phyloP scores from a whole-genome alignment of 192 early-diverging fungal genomes.

The Lobosporangium transversale region DNA sequence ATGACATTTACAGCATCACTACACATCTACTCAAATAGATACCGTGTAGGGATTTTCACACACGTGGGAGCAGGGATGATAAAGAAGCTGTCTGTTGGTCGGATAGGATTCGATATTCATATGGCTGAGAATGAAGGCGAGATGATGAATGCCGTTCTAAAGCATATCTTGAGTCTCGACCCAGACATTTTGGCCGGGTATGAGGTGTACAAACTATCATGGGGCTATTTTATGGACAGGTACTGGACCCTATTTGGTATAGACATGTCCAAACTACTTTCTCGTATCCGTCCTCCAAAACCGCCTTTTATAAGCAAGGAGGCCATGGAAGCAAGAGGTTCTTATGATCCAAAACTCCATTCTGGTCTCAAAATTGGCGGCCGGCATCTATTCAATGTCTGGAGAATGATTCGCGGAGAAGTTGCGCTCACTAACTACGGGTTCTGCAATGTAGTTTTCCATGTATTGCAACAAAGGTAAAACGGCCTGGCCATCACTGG shows the following conservation, averaged over 20 bases:
- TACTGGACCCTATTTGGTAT: constrained; percentile 16
- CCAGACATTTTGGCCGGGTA: constrained; percentile 92
- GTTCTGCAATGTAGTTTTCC: constrained; percentile 76
- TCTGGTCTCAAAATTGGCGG: constrained; percentile 73
- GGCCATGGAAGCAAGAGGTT: constrained; percentile 31
- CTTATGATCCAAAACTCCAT: constrained; percentile 44
- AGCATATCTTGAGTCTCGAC: constrained; percentile 69
- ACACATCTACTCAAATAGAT: constrained; percentile 27
- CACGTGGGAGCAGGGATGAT: constrained; percentile 37
- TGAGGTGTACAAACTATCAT: constrained; percentile 85
- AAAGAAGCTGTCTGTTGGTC: constrained; percentile 41
- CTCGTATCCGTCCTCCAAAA: constrained; percentile 10
- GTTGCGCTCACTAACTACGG: constrained; percentile 81
- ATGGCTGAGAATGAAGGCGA: constrained; percentile 63
- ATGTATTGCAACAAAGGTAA: constrained; percentile 78
- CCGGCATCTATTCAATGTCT: constrained; percentile 88
- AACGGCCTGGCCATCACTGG: neutral
- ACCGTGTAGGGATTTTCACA: constrained; percentile 65
- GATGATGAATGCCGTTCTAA: constrained; percentile 67
- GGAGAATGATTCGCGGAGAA: constrained; percentile 86
- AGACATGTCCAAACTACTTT: constrained; percentile 46
- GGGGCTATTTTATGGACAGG: constrained; percentile 77
- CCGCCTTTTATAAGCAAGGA: constrained; percentile 21
- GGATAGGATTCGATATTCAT: constrained; percentile 46
- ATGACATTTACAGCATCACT: too few relatives aligned